A percentile compares a stretch with the other conserved stretches of the same genome.
These are phyloP conservation scores for Penicillium cinerascens DNA, from an alignment of 495 filamentous ascomycete genomes.

Conservation along the genomic window DNA sequence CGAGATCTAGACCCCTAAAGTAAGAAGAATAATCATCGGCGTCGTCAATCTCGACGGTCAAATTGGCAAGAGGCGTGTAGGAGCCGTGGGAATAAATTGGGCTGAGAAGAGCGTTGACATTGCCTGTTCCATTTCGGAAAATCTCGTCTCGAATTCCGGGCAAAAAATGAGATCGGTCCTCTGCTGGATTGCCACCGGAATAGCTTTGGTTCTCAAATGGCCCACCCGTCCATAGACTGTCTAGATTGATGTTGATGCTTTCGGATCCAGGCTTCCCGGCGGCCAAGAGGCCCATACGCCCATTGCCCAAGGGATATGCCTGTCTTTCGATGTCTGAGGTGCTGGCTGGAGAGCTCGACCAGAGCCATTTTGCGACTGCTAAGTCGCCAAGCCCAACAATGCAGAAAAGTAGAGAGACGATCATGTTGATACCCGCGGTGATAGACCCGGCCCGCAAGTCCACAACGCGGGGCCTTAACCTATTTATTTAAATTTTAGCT, in stretches of 20 bases:
- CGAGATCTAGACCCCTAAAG: slow-evolving; percentile 39
- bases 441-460: not conserved
- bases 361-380: slow-evolving; percentile 7
- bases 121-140: slow-evolving; percentile 45
- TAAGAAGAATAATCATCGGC: slow-evolving; percentile 28
- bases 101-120: slow-evolving; percentile 38
- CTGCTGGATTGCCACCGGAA: slow-evolving; percentile 43
- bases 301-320: slow-evolving; percentile 37
- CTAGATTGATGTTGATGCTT: slow-evolving; percentile 41
- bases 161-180: slow-evolving; percentile 28
- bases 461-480: not conserved
- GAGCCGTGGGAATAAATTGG: slow-evolving; percentile 39
- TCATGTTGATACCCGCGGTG: not conserved
- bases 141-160: slow-evolving; percentile 42
- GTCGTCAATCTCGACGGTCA: slow-evolving; percentile 35
- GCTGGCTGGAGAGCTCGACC: slow-evolving; percentile 22
- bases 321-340: slow-evolving; percentile 21
- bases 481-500: not conserved
- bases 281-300: slow-evolving; percentile 36
- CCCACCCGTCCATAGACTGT: slow-evolving; percentile 44
- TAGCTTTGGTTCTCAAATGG: slow-evolving; percentile 41
- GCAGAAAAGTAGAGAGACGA: not conserved
- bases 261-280: slow-evolving; percentile 34
- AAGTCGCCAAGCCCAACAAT: not conserved
- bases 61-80: slow-evolving; percentile 42